phyloP scores from a whole-genome alignment of 2,329 filamentous ascomycete species.

The Lanzia echinophila region DNA sequence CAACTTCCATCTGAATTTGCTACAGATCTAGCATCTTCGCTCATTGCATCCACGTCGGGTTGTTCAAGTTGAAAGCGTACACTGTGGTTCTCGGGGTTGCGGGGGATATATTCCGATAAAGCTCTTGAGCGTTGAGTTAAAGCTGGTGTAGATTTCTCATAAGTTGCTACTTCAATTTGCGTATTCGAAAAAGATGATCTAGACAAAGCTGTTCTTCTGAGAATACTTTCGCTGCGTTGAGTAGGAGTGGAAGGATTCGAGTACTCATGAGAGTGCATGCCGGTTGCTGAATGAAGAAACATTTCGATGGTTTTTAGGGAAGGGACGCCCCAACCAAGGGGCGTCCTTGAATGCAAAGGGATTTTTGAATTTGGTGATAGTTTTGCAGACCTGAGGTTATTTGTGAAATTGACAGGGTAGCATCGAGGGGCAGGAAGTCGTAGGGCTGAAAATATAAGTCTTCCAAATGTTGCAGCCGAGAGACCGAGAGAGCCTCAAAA shows the following conservation, averaged over 20 bases:
- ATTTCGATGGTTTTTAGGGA: slow-evolving; percentile 18
- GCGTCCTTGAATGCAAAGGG: slow-evolving; percentile 6
- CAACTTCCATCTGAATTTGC: slow-evolving; percentile 27
- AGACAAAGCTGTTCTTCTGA: slow-evolving; percentile 22
- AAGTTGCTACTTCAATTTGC: slow-evolving; percentile 19
- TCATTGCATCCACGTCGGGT: slow-evolving; percentile 25
- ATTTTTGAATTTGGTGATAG: background rate
- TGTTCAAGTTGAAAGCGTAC: slow-evolving; percentile 29
- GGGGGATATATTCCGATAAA: slow-evolving; percentile 22
- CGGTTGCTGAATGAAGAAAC: slow-evolving; percentile 27
- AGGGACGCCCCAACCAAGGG: slow-evolving; percentile 10
- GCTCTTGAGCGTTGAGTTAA: slow-evolving; percentile 18
- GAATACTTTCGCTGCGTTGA: slow-evolving; percentile 12
- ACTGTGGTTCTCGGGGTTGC: slow-evolving; percentile 15
- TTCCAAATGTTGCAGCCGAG: background rate
- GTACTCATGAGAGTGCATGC: slow-evolving; percentile 27
- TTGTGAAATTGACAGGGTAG: background rate
- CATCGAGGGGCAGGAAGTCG: background rate
- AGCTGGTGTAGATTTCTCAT: slow-evolving; percentile 18
- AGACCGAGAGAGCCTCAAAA: background rate
- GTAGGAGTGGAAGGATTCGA: slow-evolving; percentile 12
- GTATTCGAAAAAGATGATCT: slow-evolving; percentile 28
- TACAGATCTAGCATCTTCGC: slow-evolving; percentile 28
- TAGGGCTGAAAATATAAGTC: background rate
- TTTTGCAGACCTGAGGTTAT: background rate